A percentile compares a stretch with the other conserved stretches of the same genome.
These are phyloP conservation scores for Gossypium gossypioides DNA, from an alignment of 441 rosid species.

Conservation along the genomic window DNA sequence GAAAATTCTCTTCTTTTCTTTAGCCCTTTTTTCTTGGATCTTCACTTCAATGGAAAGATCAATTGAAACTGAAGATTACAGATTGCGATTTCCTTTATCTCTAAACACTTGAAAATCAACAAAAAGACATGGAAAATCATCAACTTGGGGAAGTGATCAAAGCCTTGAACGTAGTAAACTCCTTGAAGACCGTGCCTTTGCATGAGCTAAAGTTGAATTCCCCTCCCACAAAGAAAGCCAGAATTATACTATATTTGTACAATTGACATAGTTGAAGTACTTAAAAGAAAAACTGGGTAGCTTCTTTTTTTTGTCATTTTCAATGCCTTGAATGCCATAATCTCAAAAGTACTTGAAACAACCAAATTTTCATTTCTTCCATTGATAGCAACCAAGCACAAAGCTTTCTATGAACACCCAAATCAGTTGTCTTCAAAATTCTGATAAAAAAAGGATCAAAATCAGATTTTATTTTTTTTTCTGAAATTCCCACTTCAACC, in stretches of 20 bases:
- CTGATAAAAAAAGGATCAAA: neutral
- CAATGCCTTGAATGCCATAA: conserved; percentile 6
- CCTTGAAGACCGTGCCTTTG: conserved; percentile 1
- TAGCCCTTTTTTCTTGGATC: conserved; percentile 15
- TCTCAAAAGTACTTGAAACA: conserved; percentile 1
- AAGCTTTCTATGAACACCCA: conserved; percentile 4
- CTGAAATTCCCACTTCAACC: neutral
- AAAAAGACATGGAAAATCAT: neutral
- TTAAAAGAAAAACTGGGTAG: conserved; percentile 2
- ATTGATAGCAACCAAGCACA: neutral
- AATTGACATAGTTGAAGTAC: neutral
- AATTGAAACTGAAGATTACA: conserved; percentile 12
- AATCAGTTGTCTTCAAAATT: neutral
- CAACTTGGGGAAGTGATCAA: conserved; percentile 6
- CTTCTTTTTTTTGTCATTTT: neutral
- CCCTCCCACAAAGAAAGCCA: neutral
- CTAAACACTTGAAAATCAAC: conserved; percentile 12
- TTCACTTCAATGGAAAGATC: conserved; percentile 23
- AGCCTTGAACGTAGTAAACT: neutral
- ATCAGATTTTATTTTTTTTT: neutral
- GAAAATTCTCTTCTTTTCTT: neutral
- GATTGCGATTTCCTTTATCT: neutral
- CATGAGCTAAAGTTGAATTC: neutral
- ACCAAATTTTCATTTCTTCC: neutral
- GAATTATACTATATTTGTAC: neutral